phyloP scores from a whole-genome alignment of 225 moss, liverwort and hornwort genomes.

The Straminergon stramineum region DNA sequence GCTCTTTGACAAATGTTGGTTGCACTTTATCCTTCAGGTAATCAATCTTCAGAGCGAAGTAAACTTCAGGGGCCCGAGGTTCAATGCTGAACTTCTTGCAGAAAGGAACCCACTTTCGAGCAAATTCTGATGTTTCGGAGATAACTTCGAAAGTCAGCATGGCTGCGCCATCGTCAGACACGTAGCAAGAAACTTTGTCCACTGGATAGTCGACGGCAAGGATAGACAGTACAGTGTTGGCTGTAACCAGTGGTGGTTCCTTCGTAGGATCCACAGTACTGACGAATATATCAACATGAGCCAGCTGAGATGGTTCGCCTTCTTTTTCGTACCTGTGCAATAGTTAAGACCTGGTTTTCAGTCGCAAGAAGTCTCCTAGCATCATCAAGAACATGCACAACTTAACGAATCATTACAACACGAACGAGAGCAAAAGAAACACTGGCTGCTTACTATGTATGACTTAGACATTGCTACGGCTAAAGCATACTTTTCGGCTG shows the following conservation, averaged over 20 bases:
- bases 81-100: conserved; percentile 79
- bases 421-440: neutral
- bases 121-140: conserved; percentile 70
- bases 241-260: conserved; percentile 71
- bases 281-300: conserved; percentile 56
- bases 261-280: conserved; percentile 70
- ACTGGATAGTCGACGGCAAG: conserved; percentile 63
- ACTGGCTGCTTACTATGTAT: neutral
- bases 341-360: neutral
- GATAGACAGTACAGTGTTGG: conserved; percentile 66
- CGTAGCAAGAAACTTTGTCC: conserved; percentile 66
- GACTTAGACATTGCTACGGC: neutral
- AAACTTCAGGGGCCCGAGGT: conserved; percentile 70
- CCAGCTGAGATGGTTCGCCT: conserved; percentile 49
- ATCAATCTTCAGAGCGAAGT: conserved; percentile 73
- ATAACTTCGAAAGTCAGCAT: conserved; percentile 73
- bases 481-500: neutral
- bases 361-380: neutral
- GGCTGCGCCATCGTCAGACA: conserved; percentile 75
- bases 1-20: conserved; percentile 76
- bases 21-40: conserved; percentile 76
- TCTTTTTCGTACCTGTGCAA: conserved; percentile 55
- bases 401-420: neutral
- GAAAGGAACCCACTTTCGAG: conserved; percentile 84
- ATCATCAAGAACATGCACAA: neutral